These are phyloP conservation scores for Ogataea methanolica DNA, from an alignment of 805 yeast species.

Conservation along the genomic window DNA sequence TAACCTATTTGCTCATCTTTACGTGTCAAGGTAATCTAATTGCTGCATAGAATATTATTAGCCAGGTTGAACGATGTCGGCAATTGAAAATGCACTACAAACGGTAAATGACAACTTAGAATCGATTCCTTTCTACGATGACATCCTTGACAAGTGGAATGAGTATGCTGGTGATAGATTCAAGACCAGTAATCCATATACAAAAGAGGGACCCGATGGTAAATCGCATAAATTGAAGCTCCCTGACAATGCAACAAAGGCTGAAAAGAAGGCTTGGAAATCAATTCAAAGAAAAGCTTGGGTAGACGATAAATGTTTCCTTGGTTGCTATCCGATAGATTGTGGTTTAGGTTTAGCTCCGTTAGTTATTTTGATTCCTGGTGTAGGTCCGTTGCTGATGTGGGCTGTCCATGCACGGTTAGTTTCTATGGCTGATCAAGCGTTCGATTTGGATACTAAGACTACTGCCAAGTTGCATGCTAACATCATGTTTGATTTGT, in stretches of 20 bases:
- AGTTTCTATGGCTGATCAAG: conserved; percentile 53
- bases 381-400: conserved; percentile 80
- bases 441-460: conserved; percentile 51
- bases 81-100: conserved; percentile 9
- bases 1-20: not conserved
- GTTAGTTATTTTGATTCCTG: conserved; percentile 60
- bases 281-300: conserved; percentile 74
- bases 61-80: not conserved
- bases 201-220: conserved; percentile 47
- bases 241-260: conserved; percentile 51
- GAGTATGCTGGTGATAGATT: conserved; percentile 63
- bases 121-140: conserved; percentile 54
- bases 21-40: too few relatives aligned
- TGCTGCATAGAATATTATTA: not conserved
- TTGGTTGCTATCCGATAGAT: conserved; percentile 73
- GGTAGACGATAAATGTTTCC: conserved; percentile 78
- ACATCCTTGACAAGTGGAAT: conserved; percentile 54
- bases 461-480: conserved; percentile 68
- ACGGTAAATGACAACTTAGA: conserved; percentile 31
- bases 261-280: conserved; percentile 69
- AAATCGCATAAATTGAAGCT: conserved; percentile 52
- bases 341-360: conserved; percentile 81
- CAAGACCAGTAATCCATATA: conserved; percentile 63
- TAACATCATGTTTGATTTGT: conserved; percentile 68
- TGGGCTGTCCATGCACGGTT: conserved; percentile 72